phyloP scores from a whole-genome alignment of 2,329 filamentous ascomycete genomes.

The Monilinia aucupariae region DNA sequence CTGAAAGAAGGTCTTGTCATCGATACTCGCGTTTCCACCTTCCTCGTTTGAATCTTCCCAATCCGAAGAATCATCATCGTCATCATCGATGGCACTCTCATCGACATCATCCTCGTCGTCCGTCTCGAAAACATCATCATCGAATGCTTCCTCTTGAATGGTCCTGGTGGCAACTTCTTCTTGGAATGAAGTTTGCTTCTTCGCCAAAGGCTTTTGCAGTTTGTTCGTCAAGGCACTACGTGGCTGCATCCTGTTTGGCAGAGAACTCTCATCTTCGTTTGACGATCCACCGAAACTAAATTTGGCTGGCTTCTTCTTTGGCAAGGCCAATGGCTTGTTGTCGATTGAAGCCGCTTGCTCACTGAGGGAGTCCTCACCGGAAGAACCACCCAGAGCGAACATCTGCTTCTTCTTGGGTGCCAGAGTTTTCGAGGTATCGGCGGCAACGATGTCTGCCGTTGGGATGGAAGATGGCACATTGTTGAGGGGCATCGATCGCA shows the following conservation, averaged over 20 bases:
- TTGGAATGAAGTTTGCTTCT: constrained; percentile 79
- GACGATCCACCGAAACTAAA: constrained; percentile 77
- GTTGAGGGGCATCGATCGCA: constrained; percentile 44
- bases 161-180: constrained; percentile 66
- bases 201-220: constrained; percentile 43
- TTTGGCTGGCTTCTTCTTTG: constrained; percentile 51
- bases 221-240: constrained; percentile 52
- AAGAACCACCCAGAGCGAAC: constrained; percentile 44
- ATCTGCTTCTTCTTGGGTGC: constrained; percentile 56
- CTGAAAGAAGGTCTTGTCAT: constrained; percentile 77
- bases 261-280: constrained; percentile 75
- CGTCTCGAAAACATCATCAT: constrained; percentile 52
- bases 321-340: constrained; percentile 22
- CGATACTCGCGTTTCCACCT: constrained; percentile 75
- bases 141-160: constrained; percentile 51
- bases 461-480: constrained; percentile 39
- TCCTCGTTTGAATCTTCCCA: constrained; percentile 68
- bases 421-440: constrained; percentile 53
- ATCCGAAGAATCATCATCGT: constrained; percentile 54
- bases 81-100: constrained; percentile 76
- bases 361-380: constrained; percentile 36
- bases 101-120: constrained; percentile 66
- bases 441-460: constrained; percentile 47
- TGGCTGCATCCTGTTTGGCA: constrained; percentile 44
- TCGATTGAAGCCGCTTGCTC: constrained; percentile 32